phyloP scores from a whole-genome alignment of 495 filamentous ascomycete species.

The Neurospora hispaniola region DNA sequence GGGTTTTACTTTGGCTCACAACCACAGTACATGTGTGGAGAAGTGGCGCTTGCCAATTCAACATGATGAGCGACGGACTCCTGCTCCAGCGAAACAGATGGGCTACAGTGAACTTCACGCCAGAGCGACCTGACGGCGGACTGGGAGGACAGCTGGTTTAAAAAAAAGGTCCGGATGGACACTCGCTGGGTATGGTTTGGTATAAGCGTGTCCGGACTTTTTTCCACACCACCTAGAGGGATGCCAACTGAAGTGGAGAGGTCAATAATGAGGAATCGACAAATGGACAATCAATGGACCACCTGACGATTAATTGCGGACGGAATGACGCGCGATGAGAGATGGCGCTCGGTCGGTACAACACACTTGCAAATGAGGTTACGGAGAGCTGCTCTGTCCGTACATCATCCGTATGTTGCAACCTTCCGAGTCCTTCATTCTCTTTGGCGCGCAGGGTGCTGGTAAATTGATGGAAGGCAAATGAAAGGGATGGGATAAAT shows the following conservation, averaged over 20 bases:
- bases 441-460: background rate
- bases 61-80: background rate
- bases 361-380: background rate
- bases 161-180: too few relatives aligned
- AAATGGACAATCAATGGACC: background rate
- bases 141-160: background rate
- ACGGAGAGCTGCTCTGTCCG: background rate
- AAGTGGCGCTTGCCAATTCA: background rate
- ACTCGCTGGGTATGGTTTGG: too few relatives aligned
- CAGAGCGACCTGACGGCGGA: background rate
- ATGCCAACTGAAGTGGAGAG: background rate
- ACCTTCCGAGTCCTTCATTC: background rate
- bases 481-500: slow-evolving; percentile 1
- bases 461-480: background rate
- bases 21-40: background rate
- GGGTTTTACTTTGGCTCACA: too few relatives aligned
- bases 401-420: background rate
- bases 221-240: background rate
- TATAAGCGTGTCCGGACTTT: too few relatives aligned
- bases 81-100: background rate
- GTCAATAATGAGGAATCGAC: background rate
- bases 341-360: background rate
- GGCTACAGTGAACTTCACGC: background rate
- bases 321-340: background rate
- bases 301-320: background rate